A percentile compares a stretch with the other conserved stretches of the same genome.
Evolutionary conservation across 371 early-diverging fungal genomes (phyloP).

Genomic region (Umbelopsis sp.): DNA sequence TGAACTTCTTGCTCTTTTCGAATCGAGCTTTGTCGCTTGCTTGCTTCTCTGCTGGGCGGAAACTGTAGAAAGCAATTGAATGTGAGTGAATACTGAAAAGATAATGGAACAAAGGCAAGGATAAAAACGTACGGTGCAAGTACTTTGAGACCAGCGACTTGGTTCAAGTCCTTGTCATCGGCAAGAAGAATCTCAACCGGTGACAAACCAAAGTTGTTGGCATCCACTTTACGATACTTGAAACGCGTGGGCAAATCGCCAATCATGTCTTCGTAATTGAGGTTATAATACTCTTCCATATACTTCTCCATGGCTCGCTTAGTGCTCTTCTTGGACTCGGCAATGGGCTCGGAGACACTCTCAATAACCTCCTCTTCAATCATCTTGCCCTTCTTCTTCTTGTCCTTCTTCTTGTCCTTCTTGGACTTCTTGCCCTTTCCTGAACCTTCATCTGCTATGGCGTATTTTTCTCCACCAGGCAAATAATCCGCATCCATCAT

Average conservation of each 20-base stretch:
- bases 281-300: conserved; percentile 87
- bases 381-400: conserved; percentile 38
- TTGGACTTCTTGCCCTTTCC: conserved; percentile 37
- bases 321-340: conserved; percentile 41
- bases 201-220: conserved; percentile 18
- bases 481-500: conserved; percentile 91
- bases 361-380: conserved; percentile 18
- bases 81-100: neutral
- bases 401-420: conserved; percentile 40
- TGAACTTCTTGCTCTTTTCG: conserved; percentile 12
- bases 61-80: neutral
- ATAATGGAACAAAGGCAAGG: neutral
- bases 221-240: conserved; percentile 63
- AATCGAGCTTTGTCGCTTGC: conserved; percentile 12
- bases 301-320: conserved; percentile 60
- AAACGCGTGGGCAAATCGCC: conserved; percentile 88
- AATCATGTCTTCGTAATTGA: conserved; percentile 94
- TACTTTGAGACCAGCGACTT: conserved; percentile 81
- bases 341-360: conserved; percentile 25
- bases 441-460: conserved; percentile 21
- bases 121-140: conserved; percentile 78
- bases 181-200: conserved; percentile 11
- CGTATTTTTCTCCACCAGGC: conserved; percentile 70
- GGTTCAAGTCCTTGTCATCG: conserved; percentile 68
- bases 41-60: conserved; percentile 6